Evolutionary conservation across 257 asterid species (phyloP).

Genomic region (Euphrasia confusa): DNA sequence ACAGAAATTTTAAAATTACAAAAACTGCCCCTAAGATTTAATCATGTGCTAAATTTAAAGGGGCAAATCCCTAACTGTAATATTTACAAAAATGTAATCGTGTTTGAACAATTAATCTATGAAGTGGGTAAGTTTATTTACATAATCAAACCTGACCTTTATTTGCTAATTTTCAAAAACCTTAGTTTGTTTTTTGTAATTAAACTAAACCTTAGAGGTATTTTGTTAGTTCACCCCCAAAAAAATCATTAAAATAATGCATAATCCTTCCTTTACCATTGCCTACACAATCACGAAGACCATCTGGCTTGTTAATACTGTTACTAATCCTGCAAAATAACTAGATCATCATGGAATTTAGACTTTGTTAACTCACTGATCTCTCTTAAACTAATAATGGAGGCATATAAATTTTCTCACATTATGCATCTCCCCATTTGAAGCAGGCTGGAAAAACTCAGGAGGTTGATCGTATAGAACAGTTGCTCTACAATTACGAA

Average conservation of each 20-base stretch:
- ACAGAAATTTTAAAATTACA: neutral
- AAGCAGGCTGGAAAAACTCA: constrained; percentile 80
- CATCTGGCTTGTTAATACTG: constrained; percentile 51
- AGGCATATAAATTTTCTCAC: constrained; percentile 40
- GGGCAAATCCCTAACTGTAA: too few species aligned
- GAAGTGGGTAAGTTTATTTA: too few species aligned
- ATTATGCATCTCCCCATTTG: constrained; percentile 68
- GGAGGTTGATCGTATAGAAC: constrained; percentile 96
- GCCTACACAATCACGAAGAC: constrained; percentile 69
- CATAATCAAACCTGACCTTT: neutral
- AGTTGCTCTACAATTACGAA: constrained; percentile 54
- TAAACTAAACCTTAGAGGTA: neutral
- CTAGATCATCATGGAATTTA: constrained; percentile 42
- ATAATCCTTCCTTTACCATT: constrained; percentile 43
- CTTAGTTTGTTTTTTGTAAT: neutral
- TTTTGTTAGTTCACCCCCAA: neutral
- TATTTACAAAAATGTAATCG: too few species aligned
- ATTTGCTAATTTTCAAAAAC: neutral
- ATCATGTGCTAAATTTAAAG: neutral
- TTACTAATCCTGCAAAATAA: constrained; percentile 73
- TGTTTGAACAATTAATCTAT: too few species aligned
- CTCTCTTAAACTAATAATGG: constrained; percentile 24
- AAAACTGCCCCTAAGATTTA: neutral
- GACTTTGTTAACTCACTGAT: constrained; percentile 25
- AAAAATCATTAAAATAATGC: constrained; percentile 15